These are phyloP conservation scores for Bimuria novae-zelandiae DNA, from an alignment of 2,329 filamentous ascomycete genomes.

Conservation along the genomic window DNA sequence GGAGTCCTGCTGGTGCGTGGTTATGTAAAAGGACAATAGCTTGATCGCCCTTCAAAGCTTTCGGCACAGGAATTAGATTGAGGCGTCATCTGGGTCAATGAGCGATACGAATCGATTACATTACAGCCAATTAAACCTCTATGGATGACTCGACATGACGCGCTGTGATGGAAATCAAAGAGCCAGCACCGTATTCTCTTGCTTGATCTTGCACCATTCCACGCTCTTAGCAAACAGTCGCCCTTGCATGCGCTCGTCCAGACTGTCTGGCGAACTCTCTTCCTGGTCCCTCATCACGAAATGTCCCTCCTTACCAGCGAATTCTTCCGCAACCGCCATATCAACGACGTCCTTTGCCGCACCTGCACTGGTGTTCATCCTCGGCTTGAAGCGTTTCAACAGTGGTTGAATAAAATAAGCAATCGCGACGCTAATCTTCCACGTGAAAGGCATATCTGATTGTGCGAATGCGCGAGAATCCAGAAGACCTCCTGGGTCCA, in stretches of 20 bases:
- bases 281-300: slow-evolving; percentile 38
- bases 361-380: slow-evolving; percentile 33
- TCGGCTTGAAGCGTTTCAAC: slow-evolving; percentile 32
- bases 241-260: slow-evolving; percentile 36
- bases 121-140: too few relatives aligned
- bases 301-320: slow-evolving; percentile 42
- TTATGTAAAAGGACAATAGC: too few relatives aligned
- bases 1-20: slow-evolving; percentile 44
- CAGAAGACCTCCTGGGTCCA: slow-evolving; percentile 41
- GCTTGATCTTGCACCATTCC: slow-evolving; percentile 34
- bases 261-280: slow-evolving; percentile 37
- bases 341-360: slow-evolving; percentile 40
- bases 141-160: too few relatives aligned
- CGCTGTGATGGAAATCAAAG: not conserved
- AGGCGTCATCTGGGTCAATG: too few relatives aligned
- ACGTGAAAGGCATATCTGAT: slow-evolving; percentile 35
- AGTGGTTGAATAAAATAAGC: slow-evolving; percentile 35
- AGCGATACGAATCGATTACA: too few relatives aligned
- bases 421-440: slow-evolving; percentile 31
- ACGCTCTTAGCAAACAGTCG: slow-evolving; percentile 42
- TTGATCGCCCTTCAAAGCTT: too few relatives aligned
- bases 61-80: too few relatives aligned
- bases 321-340: slow-evolving; percentile 28
- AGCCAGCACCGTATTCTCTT: slow-evolving; percentile 12
- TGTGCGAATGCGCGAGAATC: slow-evolving; percentile 45